phyloP scores from a whole-genome alignment of 192 early-diverging fungal genomes.

The Backusella luteola region DNA sequence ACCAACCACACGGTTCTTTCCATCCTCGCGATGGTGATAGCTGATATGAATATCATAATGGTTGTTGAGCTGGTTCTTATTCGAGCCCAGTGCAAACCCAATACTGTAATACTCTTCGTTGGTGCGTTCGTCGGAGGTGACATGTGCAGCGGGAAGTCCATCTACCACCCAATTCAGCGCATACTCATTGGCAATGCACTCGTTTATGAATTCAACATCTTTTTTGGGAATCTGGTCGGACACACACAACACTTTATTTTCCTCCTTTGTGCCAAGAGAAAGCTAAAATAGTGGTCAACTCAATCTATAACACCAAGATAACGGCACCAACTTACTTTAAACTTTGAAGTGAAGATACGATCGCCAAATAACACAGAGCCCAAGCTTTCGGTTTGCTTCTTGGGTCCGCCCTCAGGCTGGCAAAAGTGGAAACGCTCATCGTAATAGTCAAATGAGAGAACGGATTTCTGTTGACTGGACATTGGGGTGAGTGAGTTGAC shows the following conservation, averaged over 20 bases:
- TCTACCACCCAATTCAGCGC: slow-evolving; percentile 88
- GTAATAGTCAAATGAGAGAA: slow-evolving; percentile 90
- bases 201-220: slow-evolving; percentile 85
- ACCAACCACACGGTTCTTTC: slow-evolving; percentile 70
- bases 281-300: slow-evolving; percentile 47
- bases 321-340: slow-evolving; percentile 53
- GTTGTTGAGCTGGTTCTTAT: slow-evolving; percentile 66
- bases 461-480: slow-evolving; percentile 66
- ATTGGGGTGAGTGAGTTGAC: slow-evolving; percentile 90
- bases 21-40: slow-evolving; percentile 68
- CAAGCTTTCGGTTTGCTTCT: slow-evolving; percentile 74
- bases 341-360: slow-evolving; percentile 81
- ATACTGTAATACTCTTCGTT: slow-evolving; percentile 60
- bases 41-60: slow-evolving; percentile 85
- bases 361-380: slow-evolving; percentile 97
- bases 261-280: slow-evolving; percentile 52
- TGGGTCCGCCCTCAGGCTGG: slow-evolving; percentile 61
- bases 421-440: slow-evolving; percentile 88
- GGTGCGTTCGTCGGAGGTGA: slow-evolving; percentile 52
- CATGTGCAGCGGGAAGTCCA: slow-evolving; percentile 85
- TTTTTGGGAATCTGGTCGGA: slow-evolving; percentile 51
- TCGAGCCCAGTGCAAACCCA: slow-evolving; percentile 77
- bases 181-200: slow-evolving; percentile 78
- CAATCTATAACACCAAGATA: neutral
- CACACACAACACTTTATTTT: slow-evolving; percentile 68